Percentiles rank a stretch among this genome's conserved stretches.
phyloP scores from a whole-genome alignment of 2,329 filamentous ascomycete species.

The Metarhizium robertsii region DNA sequence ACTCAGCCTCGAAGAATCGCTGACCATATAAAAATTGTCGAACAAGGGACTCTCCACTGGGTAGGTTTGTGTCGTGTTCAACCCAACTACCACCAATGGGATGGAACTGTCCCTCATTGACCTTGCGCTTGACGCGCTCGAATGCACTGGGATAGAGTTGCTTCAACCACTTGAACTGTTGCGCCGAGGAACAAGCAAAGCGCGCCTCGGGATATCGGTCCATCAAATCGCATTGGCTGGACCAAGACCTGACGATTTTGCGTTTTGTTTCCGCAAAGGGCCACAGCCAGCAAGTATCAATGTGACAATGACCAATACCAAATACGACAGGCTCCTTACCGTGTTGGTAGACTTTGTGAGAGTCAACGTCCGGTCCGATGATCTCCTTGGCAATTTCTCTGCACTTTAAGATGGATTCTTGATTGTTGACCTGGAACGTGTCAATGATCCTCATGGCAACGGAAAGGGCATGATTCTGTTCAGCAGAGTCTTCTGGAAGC shows the following conservation, averaged over 20 bases:
- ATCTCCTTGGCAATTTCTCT: constrained; percentile 79
- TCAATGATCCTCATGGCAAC: constrained; percentile 86
- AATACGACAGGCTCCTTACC: constrained; percentile 70
- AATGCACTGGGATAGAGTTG: constrained; percentile 80
- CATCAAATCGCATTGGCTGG: constrained; percentile 90
- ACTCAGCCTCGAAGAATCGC: constrained; percentile 86
- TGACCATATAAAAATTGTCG: constrained; percentile 95
- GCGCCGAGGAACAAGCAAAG: constrained; percentile 87
- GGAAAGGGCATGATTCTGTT: constrained; percentile 77
- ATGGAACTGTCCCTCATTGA: constrained; percentile 84
- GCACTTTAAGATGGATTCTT: constrained; percentile 68
- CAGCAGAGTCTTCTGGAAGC: constrained; percentile 79
- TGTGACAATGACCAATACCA: constrained; percentile 93
- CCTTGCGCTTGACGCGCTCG: constrained; percentile 82
- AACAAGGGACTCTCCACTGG: constrained; percentile 86
- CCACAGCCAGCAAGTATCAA: constrained; percentile 98
- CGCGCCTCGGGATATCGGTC: constrained; percentile 90
- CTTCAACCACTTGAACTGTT: constrained; percentile 98
- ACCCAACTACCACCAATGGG: constrained; percentile 98
- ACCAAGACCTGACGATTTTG: constrained; percentile 93
- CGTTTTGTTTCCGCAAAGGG: constrained; percentile 96
- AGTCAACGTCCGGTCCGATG: constrained; percentile 72
- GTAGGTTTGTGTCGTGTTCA: constrained; percentile 96
- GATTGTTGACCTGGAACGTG: constrained; percentile 70
- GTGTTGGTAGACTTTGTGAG: constrained; percentile 71